phyloP scores from a whole-genome alignment of 225 moss, liverwort and hornwort genomes.

The Takakia lepidozioides region DNA sequence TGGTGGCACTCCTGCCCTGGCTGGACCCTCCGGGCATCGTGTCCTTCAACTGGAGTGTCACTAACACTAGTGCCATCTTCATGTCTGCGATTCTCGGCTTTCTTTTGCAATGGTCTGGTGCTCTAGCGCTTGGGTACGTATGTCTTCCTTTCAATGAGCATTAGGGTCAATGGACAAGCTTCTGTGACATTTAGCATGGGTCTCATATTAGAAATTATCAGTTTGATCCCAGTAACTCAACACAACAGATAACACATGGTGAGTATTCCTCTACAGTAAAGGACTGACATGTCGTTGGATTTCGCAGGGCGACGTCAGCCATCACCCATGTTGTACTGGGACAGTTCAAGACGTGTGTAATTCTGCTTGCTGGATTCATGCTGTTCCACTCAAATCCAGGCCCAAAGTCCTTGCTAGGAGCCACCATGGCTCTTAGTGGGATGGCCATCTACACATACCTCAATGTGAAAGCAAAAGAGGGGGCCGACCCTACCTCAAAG shows the following conservation, averaged over 20 bases:
- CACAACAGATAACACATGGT: too few relatives aligned
- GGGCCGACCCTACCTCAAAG: not conserved
- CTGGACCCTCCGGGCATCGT: conserved; percentile 6
- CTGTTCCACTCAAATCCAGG: conserved; percentile 9
- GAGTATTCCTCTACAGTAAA: not conserved
- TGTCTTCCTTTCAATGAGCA: not conserved
- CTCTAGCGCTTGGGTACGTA: conserved; percentile 8
- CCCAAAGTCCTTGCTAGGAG: conserved; percentile 3
- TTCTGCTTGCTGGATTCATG: conserved; percentile 4
- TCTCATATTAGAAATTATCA: too few relatives aligned
- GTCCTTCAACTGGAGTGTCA: conserved; percentile 2
- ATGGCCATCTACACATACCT: conserved; percentile 9
- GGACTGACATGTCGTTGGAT: not conserved
- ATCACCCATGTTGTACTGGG: conserved; percentile 11
- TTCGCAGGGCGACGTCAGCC: conserved; percentile 7
- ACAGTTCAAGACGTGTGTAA: conserved; percentile 9
- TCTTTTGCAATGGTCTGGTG: conserved; percentile 11
- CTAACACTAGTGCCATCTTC: conserved; percentile 6
- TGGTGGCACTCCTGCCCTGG: conserved; percentile 9
- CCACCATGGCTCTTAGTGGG: conserved; percentile 4
- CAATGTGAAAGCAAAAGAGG: not conserved
- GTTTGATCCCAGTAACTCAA: too few relatives aligned
- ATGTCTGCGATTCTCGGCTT: conserved; percentile 6
- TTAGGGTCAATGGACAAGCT: too few relatives aligned
- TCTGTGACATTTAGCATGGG: too few relatives aligned